phyloP scores from a whole-genome alignment of 108 stramenopile genomes.

The Pseudonitzschia delicatissima region DNA sequence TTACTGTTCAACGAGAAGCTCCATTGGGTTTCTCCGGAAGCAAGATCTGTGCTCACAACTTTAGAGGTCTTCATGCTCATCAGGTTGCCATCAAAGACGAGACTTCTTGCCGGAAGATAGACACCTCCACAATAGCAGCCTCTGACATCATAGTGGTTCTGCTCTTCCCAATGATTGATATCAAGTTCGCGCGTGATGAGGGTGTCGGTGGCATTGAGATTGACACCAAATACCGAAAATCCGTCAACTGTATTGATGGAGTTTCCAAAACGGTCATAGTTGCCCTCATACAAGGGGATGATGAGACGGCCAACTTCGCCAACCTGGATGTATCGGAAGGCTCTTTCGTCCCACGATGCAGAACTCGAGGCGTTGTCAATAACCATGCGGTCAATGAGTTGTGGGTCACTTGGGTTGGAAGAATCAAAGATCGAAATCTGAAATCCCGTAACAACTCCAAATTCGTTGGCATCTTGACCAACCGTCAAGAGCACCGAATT shows the following conservation, averaged over 20 bases:
- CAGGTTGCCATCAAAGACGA: constrained; percentile 49
- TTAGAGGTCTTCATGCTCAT: constrained; percentile 40
- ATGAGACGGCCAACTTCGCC: constrained; percentile 33
- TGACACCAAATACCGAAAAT: constrained; percentile 44
- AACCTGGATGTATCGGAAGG: constrained; percentile 43
- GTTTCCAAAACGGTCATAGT: constrained; percentile 5
- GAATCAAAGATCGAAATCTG: constrained; percentile 50
- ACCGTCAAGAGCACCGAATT: constrained; percentile 40
- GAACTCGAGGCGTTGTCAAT: constrained; percentile 33
- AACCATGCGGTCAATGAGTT: constrained; percentile 22
- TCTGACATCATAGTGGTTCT: not conserved
- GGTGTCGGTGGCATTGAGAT: not conserved
- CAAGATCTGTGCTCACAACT: constrained; percentile 39
- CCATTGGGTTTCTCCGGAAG: constrained; percentile 9
- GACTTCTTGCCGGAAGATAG: constrained; percentile 32
- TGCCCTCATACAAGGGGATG: constrained; percentile 36
- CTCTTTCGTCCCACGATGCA: constrained; percentile 42
- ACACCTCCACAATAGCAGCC: constrained; percentile 23
- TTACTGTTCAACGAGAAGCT: not conserved
- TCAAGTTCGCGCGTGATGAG: constrained; percentile 28
- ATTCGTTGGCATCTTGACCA: constrained; percentile 47
- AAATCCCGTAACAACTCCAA: constrained; percentile 36
- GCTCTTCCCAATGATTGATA: constrained; percentile 29
- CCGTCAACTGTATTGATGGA: constrained; percentile 34
- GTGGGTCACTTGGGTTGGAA: constrained; percentile 21